Base-by-base conservation (phyloP, 768 basidiomycete species). In the Sporobolomyces roseus region DNA sequence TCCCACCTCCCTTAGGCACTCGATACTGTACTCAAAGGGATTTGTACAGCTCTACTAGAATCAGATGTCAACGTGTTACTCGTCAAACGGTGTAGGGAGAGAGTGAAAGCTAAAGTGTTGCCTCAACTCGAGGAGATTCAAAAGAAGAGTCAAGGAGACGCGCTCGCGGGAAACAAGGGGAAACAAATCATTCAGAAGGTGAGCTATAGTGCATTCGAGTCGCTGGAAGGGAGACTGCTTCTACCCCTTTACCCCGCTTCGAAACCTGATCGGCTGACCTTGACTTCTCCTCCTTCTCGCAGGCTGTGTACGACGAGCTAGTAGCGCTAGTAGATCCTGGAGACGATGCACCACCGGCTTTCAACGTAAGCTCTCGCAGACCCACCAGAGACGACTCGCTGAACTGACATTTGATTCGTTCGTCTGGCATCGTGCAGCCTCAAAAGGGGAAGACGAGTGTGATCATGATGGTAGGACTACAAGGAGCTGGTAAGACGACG, bases 61-160 rank as follows among this genome's bases (percentile, higher is more conserved):
- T 88, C 93, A 25, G 96, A 99, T 80, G 94, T 99, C 73, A 99
- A 99, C 78, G 94, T 99, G 75, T 96, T 94, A 78, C 85, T 98
- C 27, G 96, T 97, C 25, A 85, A 91, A 8, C 85, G 86, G 45
- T 79, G 96, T 63, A 85, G 92, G 71, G 86, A 88, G 71, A 92
- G 91, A 78, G 91, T 98, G 76, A 93, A 93, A 79, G 81, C 85
- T 4, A 93, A 91, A 77, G 91, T 93, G 61, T 88, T 96, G 77
- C 85, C 89, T 8, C 82, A 87, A 27, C 77, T 93, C 29, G 91
- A 93, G 74, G 80, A 81, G 33, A 82, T 66, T 54, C 55, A 71
- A 56, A 46, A 49, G 14, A 68, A 66, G 55, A 52, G 56, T 78
- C 66, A 82, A 79, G 38, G 89, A 89, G 76, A 88, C 88, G 48